Evolutionary conservation across 495 filamentous ascomycete genomes (phyloP), one percentile per base, ranked within the genome.

Genomic region (Parmelia sp.): DNA sequence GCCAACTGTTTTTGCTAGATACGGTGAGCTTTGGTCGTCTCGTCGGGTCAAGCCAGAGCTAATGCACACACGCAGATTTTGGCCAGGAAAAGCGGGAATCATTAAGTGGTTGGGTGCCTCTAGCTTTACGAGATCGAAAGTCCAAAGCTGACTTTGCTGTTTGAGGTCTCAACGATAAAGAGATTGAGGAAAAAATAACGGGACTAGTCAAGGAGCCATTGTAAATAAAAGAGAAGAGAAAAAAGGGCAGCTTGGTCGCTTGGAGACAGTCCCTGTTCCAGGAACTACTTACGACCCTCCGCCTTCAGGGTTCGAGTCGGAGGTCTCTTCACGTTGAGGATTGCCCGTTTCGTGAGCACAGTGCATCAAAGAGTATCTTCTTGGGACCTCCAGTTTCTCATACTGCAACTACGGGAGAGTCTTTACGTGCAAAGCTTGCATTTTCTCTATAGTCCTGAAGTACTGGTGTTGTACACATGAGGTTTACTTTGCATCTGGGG

Each of bases 1-100:
- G 72, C 93, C 94, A 49, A 87, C 83, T 71, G 88, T 98, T 53
- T 97, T 88, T 75, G 92, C 95, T 66, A 81, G 94, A 86, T 98
- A 93, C 71, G 92, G 92, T 96, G 76, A 68, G 90, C 36, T 44
- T 9, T 25, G 21, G 7, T 3, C n/a, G 10, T 12, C n/a, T 27
- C 47, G 58, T 35, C 31, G 64, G 49, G 58, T 57, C 36, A 14
- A 36, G 42, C 31, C 36, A 29, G 8, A 57, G 45, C 56, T 72
- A 59, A 70, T 27, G 25, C 45, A 42, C 31, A 8, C 19, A 56
- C 47, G 64, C 71, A 96, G 93, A 90, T 56, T 85, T 90, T 69
- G 94, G 94, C 68, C 85, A 88, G 77, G 94, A 98, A 82, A 94
- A 86, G 80, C 87, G 86, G 76, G 86, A 89, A 74, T 84, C 87